Percentiles rank a stretch among this genome's conserved stretches.
phyloP scores from a whole-genome alignment of 2,329 filamentous ascomycete genomes.

The Trichoderma koningii region DNA sequence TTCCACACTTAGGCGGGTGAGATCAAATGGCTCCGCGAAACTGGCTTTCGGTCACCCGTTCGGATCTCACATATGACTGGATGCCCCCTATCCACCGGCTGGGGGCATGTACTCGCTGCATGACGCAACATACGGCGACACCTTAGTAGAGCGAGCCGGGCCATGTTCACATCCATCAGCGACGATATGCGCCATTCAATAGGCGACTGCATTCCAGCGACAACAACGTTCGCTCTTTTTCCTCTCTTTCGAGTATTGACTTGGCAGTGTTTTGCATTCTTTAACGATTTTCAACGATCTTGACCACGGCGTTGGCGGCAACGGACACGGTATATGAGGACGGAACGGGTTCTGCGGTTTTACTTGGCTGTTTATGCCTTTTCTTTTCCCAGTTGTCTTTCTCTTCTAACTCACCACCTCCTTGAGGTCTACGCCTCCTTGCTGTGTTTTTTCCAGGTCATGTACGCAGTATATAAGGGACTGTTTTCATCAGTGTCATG shows the following conservation, averaged over 20 bases:
- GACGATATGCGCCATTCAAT: not conserved
- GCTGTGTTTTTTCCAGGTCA: not conserved
- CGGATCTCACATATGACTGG: not conserved
- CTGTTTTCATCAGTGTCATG: slow-evolving; percentile 9
- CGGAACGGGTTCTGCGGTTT: slow-evolving; percentile 6
- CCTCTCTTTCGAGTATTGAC: slow-evolving; percentile 11
- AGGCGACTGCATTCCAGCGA: not conserved
- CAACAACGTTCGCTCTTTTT: not conserved
- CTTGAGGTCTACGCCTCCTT: not conserved
- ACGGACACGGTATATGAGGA: slow-evolving; percentile 15
- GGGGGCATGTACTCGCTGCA: not conserved
- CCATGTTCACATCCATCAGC: not conserved
- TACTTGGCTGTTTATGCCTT: not conserved
- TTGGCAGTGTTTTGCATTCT: slow-evolving; percentile 3
- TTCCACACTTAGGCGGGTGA: too few relatives aligned
- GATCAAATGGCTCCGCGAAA: too few relatives aligned
- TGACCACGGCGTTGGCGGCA: slow-evolving; percentile 14
- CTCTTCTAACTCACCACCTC: not conserved
- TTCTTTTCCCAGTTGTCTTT: not conserved
- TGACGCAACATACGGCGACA: not conserved
- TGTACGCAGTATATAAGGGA: slow-evolving; percentile 8
- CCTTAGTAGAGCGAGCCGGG: not conserved
- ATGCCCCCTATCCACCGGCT: not conserved
- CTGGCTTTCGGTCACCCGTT: too few relatives aligned
- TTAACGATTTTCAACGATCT: slow-evolving; percentile 22